Evolutionary conservation across 2,329 filamentous ascomycete species (phyloP), one percentile per base, ranked within the genome.

Genomic region (Aschersonia sp.): DNA sequence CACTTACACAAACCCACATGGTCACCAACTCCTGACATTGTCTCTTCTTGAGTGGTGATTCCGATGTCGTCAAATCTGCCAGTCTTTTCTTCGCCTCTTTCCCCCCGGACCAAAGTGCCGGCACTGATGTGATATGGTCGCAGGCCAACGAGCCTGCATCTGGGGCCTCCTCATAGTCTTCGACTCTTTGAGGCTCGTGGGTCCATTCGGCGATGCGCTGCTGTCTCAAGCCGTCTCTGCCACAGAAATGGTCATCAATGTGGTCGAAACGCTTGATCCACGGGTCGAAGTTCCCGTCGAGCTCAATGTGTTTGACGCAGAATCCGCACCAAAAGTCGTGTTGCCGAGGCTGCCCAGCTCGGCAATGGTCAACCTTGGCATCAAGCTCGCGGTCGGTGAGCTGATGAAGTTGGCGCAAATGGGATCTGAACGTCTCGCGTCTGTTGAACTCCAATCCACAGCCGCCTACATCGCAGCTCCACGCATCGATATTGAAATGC

Each of bases 271-370:
- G 64, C 53, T 67, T 66, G 6, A 75, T 75, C 74, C 76, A 77
- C 0, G 78, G 77, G 30, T 74, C 74, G 44, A 51, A 55, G 6
- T 49, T 50, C 37, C 52, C 43, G 6, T 52, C 54, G 11, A 80
- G 68, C n/a, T 67, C 61, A 11, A 87, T 65, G 22, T 79, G 69
- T 14, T 64, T 56, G 12, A 65, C 57, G 60, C 87, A 95, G 60
- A 95, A 94, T 0, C 88, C 88, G 57, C 89, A 95, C 88, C 88
- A 95, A 63, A 87, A 95, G 5, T 73, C 69, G 2, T 67, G 65
- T 53, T 83, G 78, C 32, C 73, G 76, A 50, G 83, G 81, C 11
- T 75, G 69, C 0, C 83, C 83, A 31, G 86, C 75, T 6, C 75
- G 75, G 53, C 76, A 77, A 5, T 61, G 66, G 31, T 74, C 69